These are phyloP conservation scores for Solanum chaucha DNA, from an alignment of 257 asterid genomes.

Conservation along the genomic window DNA sequence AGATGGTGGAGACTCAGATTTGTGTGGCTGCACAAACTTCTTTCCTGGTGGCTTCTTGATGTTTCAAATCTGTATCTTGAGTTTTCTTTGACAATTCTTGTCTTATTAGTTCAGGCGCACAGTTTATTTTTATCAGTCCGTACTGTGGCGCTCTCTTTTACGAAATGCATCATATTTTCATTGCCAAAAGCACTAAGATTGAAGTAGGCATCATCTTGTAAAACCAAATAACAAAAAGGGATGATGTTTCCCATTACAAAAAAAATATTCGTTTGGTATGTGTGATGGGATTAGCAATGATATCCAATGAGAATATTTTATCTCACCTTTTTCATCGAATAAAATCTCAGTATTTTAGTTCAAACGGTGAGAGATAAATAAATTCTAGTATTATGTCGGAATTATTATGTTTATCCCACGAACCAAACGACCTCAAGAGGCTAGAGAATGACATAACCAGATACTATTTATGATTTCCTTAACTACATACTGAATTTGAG, in stretches of 20 bases:
- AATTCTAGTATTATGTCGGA: not conserved
- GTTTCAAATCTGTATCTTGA: not conserved
- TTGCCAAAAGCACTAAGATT: not conserved
- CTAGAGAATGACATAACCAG: not conserved
- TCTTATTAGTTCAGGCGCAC: not conserved
- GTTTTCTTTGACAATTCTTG: not conserved
- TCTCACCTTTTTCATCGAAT: not conserved
- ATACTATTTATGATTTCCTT: not conserved
- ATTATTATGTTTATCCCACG: not conserved
- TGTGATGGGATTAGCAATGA: not conserved
- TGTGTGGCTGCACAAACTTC: not conserved
- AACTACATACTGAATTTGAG: not conserved
- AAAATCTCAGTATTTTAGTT: not conserved
- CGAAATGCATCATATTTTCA: not conserved
- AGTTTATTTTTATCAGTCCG: not conserved
- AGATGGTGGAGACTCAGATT: not conserved
- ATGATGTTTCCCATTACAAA: no score
- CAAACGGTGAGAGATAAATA: not conserved
- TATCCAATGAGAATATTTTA: not conserved
- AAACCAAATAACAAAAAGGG: no score
- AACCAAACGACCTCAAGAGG: not conserved
- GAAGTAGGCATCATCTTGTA: not conserved
- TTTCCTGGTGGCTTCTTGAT: not conserved
- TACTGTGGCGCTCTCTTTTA: not conserved
- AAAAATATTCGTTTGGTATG: no score